These are phyloP conservation scores for Garcileccinum viscosum DNA, from an alignment of 1,284 basidiomycete species.

Conservation along the genomic window DNA sequence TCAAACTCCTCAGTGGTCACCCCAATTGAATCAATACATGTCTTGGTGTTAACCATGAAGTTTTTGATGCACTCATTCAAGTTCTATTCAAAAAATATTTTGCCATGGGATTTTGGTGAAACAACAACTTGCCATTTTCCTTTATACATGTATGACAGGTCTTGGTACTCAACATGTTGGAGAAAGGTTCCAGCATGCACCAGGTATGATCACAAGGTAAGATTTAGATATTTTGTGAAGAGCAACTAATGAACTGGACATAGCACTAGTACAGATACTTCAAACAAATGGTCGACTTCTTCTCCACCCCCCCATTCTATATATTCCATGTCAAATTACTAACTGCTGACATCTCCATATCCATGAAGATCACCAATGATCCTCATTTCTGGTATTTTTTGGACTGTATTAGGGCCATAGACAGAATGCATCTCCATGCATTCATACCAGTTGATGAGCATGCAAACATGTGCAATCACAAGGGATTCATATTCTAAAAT, in stretches of 20 bases:
- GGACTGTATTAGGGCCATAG: not conserved
- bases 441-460: not conserved
- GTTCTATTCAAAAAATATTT: not conserved
- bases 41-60: no score
- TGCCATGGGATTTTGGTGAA: not conserved
- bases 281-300: no score
- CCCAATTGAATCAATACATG: no score
- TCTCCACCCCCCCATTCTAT: slow-evolving; percentile 3
- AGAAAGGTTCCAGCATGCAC: slow-evolving; percentile 11
- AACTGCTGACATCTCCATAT: not conserved
- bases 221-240: slow-evolving; percentile 5
- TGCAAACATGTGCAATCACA: not conserved
- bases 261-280: no score
- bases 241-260: no score
- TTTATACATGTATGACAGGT: slow-evolving; percentile 3
- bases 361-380: not conserved
- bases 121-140: not conserved
- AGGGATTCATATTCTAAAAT: slow-evolving; percentile 8
- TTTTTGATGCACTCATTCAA: no score
- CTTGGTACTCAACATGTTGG: not conserved
- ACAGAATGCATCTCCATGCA: not conserved
- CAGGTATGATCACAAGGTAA: not conserved
- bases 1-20: no score
- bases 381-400: not conserved
- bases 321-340: not conserved